Conservation (phyloP, 2,329 filamentous ascomycete genomes). For the Pseudopithomyces chartarum region DNA sequence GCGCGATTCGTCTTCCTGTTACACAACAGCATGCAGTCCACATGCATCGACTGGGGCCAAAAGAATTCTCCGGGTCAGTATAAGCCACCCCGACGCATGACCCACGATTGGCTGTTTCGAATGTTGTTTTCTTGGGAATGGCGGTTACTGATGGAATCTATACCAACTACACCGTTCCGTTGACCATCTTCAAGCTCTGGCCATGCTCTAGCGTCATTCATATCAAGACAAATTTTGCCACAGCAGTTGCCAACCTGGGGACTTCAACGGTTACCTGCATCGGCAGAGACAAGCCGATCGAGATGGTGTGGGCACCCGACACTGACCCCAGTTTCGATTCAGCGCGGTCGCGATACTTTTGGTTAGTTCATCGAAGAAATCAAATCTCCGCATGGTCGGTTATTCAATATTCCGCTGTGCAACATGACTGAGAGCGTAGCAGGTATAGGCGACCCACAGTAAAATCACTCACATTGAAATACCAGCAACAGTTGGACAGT, state of each 20-base stretch:
- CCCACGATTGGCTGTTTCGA: conserved; percentile 17
- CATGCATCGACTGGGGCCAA: conserved; percentile 19
- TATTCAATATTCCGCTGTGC: conserved; percentile 20
- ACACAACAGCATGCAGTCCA: conserved; percentile 24
- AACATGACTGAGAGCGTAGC: conserved; percentile 8
- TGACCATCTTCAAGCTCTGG: not conserved
- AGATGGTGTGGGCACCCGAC: conserved; percentile 23
- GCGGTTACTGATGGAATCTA: conserved; percentile 9
- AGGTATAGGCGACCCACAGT: conserved; percentile 12
- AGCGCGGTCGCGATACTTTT: conserved; percentile 8
- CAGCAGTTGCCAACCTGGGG: not conserved
- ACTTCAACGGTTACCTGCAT: not conserved
- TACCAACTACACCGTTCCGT: conserved; percentile 17
- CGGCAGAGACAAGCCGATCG: conserved; percentile 13
- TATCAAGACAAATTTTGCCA: not conserved
- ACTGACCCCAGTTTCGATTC: conserved; percentile 6
- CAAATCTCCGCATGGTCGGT: conserved; percentile 10
- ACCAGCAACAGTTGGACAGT: conserved; percentile 9
- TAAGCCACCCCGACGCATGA: conserved; percentile 22
- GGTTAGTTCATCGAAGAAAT: conserved; percentile 11
- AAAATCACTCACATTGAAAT: conserved; percentile 19
- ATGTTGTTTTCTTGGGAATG: conserved; percentile 20
- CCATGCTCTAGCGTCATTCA: not conserved
- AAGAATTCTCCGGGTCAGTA: conserved; percentile 22
- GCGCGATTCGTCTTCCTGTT: conserved; percentile 17